Conservation (phyloP, 202 grass and related monocot genomes). For the Carex sylvatica region DNA sequence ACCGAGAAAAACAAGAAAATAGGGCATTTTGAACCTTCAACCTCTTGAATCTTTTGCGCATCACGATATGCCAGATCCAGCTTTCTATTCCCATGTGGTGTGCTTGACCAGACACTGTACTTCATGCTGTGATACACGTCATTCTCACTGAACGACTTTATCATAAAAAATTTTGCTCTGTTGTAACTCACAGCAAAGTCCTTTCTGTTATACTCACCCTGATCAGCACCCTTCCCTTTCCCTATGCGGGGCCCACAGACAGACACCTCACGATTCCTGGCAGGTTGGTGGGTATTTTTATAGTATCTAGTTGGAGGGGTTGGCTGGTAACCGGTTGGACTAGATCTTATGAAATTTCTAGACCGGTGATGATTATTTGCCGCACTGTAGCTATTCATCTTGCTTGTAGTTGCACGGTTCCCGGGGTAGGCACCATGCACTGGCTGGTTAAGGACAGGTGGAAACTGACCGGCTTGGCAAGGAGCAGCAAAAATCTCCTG, state of each 20-base stretch:
- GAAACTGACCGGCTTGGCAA: not conserved
- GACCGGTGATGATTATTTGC: not conserved
- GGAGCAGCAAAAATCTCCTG: constrained; percentile 16
- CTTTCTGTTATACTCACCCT: constrained; percentile 54
- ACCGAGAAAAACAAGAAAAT: constrained; percentile 86
- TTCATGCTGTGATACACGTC: constrained; percentile 78
- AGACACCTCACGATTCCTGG: not conserved
- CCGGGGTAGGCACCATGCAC: not conserved
- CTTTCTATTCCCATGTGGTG: constrained; percentile 59
- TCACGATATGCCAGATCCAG: constrained; percentile 53
- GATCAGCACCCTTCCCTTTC: constrained; percentile 13
- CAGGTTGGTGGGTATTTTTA: constrained; percentile 1
- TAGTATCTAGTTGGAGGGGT: not conserved
- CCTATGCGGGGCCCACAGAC: constrained; percentile 19
- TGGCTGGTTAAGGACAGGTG: not conserved
- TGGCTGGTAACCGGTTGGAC: not conserved
- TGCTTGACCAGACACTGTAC: constrained; percentile 79
- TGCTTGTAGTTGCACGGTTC: not conserved
- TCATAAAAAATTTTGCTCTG: constrained; percentile 79
- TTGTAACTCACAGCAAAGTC: constrained; percentile 63
- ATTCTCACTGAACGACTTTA: constrained; percentile 82
- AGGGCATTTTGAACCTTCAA: constrained; percentile 41
- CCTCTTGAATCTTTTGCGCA: constrained; percentile 28
- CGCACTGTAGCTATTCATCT: constrained; percentile 2
- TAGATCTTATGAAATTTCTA: constrained; percentile 10